Evolutionary conservation across 768 basidiomycete species (phyloP).

Genomic region (Daedalea quercina): DNA sequence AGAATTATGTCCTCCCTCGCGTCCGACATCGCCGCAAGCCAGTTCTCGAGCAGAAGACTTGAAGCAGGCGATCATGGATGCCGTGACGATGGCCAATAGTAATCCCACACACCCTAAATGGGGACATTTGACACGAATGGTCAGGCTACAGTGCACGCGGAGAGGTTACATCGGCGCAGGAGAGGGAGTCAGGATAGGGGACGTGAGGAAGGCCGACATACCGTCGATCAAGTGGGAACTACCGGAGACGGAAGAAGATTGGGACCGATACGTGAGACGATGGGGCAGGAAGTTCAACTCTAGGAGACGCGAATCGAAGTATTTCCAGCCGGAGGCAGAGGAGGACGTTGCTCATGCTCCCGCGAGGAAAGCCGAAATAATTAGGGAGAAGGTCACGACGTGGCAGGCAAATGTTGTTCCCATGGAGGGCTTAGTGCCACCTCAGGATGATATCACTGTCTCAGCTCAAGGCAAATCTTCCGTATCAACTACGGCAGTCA

Average conservation of each 20-base stretch:
- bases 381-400: conserved; percentile 28
- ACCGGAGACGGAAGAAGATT: conserved; percentile 42
- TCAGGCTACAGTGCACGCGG: conserved; percentile 35
- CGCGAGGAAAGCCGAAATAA: conserved; percentile 17
- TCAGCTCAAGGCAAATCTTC: conserved; percentile 15
- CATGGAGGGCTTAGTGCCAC: no score
- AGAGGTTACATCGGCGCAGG: conserved; percentile 24
- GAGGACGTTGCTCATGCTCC: background rate
- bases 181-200: conserved; percentile 18
- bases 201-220: conserved; percentile 15
- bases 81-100: conserved; percentile 28
- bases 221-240: conserved; percentile 27
- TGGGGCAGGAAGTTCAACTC: conserved; percentile 18
- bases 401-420: conserved; percentile 27
- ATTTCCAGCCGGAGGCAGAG: conserved; percentile 5
- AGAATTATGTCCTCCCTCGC: conserved; percentile 28
- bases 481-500: background rate
- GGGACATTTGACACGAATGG: conserved; percentile 32
- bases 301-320: conserved; percentile 12
- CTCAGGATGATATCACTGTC: background rate
- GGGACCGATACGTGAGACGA: conserved; percentile 39
- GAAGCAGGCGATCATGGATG: conserved; percentile 27
- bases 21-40: conserved; percentile 25
- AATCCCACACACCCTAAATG: conserved; percentile 42
- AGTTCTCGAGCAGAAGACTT: conserved; percentile 26